phyloP scores from a whole-genome alignment of 495 filamentous ascomycete species.

The Podospora pseudoanserina region DNA sequence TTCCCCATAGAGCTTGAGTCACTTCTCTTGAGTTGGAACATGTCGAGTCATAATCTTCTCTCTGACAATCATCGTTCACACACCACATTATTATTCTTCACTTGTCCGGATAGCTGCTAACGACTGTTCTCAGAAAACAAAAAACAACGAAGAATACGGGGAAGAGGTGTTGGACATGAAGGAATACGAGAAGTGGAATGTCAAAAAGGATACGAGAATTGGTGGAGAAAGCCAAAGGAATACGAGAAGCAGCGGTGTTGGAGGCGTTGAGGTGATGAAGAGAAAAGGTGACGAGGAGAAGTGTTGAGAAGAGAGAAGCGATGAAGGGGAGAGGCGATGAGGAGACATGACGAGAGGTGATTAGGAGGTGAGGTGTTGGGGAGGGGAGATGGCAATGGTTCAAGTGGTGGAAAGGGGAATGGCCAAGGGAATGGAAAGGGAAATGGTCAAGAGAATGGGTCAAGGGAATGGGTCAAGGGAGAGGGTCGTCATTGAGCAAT shows the following conservation, averaged over 20 bases:
- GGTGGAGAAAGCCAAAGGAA: too few relatives aligned
- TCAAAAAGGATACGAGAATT: too few relatives aligned
- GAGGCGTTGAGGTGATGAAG: too few relatives aligned
- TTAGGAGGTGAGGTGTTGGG: not conserved
- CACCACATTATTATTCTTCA: not conserved
- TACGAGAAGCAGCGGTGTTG: too few relatives aligned
- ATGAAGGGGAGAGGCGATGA: not conserved
- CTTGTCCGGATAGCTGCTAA: conserved; percentile 4
- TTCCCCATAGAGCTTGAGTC: conserved; percentile 26
- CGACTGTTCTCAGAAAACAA: not conserved
- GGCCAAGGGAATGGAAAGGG: not conserved
- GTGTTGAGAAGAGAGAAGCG: too few relatives aligned
- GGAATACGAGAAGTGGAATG: too few relatives aligned
- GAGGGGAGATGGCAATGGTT: not conserved
- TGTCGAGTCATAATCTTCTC: conserved; percentile 62
- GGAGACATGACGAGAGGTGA: too few relatives aligned
- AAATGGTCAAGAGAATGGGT: too few relatives aligned
- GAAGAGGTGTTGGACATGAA: not conserved
- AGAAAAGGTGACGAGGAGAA: too few relatives aligned
- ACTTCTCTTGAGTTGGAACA: conserved; percentile 34
- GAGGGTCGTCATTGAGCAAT: not conserved
- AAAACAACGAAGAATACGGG: not conserved
- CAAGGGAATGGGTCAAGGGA: not conserved
- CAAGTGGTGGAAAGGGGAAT: not conserved
- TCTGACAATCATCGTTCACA: conserved; percentile 41